Conservation (phyloP, 352 stramenopile species). For the Blastocystis sp. region DNA sequence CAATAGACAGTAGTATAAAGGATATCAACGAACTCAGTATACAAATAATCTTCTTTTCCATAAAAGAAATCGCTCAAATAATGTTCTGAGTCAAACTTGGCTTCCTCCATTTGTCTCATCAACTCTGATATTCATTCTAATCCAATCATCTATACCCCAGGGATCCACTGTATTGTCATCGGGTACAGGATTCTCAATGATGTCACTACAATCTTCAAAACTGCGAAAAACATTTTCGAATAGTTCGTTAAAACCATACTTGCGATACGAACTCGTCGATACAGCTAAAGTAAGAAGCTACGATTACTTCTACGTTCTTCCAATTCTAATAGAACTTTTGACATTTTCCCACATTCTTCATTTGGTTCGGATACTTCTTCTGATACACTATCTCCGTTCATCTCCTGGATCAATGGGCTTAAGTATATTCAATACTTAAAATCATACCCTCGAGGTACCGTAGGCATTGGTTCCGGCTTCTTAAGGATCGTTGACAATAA, state of each 20-base stretch:
- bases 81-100: constrained; percentile 88
- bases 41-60: constrained; percentile 87
- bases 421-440: not conserved
- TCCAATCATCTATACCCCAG: not conserved
- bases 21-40: constrained; percentile 69
- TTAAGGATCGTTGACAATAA: constrained; percentile 83
- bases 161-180: constrained; percentile 76
- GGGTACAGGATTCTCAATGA: constrained; percentile 86
- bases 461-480: constrained; percentile 8
- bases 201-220: constrained; percentile 85
- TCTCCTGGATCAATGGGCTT: constrained; percentile 47
- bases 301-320: not conserved
- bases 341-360: too few species aligned
- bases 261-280: constrained; percentile 75
- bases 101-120: constrained; percentile 81
- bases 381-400: not conserved
- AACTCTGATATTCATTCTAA: constrained; percentile 75
- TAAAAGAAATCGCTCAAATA: constrained; percentile 90
- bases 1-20: not conserved
- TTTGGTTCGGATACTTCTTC: not conserved
- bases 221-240: constrained; percentile 87
- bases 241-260: constrained; percentile 89
- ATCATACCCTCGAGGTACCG: not conserved
- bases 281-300: not conserved
- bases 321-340: constrained; percentile 35